These are phyloP conservation scores for Salvia rosmarinus DNA, from an alignment of 257 asterid species.

Conservation along the genomic window DNA sequence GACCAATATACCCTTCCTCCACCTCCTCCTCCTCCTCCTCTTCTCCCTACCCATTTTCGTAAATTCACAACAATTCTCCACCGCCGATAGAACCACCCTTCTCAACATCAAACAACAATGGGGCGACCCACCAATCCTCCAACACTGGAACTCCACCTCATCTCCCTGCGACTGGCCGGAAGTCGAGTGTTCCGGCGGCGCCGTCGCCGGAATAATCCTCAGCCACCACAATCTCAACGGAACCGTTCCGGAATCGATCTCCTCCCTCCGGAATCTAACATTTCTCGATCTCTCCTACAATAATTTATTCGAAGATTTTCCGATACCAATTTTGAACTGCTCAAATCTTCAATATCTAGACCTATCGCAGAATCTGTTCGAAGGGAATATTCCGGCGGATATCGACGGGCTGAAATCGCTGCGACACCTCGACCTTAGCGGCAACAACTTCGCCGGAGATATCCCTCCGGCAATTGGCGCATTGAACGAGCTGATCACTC, in stretches of 20 bases:
- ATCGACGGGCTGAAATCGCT: conserved; percentile 54
- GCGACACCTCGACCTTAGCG: conserved; percentile 52
- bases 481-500: conserved; percentile 19
- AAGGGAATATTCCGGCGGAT: conserved; percentile 60
- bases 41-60: conserved; percentile 42
- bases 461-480: conserved; percentile 71
- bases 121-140: conserved; percentile 43
- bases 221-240: conserved; percentile 38
- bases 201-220: conserved; percentile 52
- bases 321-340: too few relatives aligned
- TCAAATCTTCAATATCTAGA: conserved; percentile 32
- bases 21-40: conserved; percentile 39
- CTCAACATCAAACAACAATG: conserved; percentile 44
- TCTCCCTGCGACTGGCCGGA: conserved; percentile 55
- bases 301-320: not conserved
- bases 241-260: conserved; percentile 50
- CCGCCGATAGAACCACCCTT: conserved; percentile 49
- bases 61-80: conserved; percentile 52
- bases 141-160: conserved; percentile 50
- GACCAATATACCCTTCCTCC: conserved; percentile 42
- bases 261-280: conserved; percentile 54
- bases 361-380: conserved; percentile 65
- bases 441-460: conserved; percentile 77
- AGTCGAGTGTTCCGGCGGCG: conserved; percentile 42
- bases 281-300: conserved; percentile 50